These are phyloP conservation scores for Orbilia ellipsospora DNA, from an alignment of 2,329 filamentous ascomycete genomes.

Conservation along the genomic window DNA sequence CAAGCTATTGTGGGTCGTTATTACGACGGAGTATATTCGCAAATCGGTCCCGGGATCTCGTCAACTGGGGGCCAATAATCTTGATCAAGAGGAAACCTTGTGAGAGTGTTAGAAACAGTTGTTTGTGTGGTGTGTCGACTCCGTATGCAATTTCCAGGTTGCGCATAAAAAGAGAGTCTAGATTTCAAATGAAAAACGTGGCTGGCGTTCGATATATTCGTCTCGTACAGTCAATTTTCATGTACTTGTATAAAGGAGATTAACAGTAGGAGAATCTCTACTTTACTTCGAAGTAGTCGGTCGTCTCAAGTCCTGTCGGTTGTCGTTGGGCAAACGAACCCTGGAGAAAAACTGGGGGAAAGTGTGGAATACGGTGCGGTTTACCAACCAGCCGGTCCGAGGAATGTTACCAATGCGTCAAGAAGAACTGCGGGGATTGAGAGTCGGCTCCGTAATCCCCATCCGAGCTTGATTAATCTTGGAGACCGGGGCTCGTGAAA, in stretches of 20 bases:
- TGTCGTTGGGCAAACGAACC: neutral
- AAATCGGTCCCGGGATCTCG: constrained; percentile 24
- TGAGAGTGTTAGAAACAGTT: constrained; percentile 24
- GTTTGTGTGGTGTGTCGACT: constrained; percentile 27
- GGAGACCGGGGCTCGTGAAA: constrained; percentile 19
- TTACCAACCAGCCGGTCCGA: constrained; percentile 27
- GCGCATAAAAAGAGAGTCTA: constrained; percentile 13
- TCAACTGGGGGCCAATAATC: constrained; percentile 7
- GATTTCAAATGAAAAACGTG: no score
- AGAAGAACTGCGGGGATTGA: constrained; percentile 31
- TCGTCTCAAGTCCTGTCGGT: constrained; percentile 4
- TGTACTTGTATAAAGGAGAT: no score
- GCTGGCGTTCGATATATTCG: no score
- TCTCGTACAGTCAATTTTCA: no score
- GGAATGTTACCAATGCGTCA: constrained; percentile 25
- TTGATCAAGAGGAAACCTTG: constrained; percentile 1
- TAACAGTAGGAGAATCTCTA: no score
- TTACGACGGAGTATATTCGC: constrained; percentile 10
- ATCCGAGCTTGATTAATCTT: constrained; percentile 20
- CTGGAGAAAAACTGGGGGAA: constrained; percentile 35
- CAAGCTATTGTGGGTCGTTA: neutral
- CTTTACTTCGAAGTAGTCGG: neutral
- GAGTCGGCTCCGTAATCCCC: constrained; percentile 31
- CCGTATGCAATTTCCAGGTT: constrained; percentile 50
- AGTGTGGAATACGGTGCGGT: constrained; percentile 35